These are phyloP conservation scores for Eimeria brunetti DNA, from an alignment of 169 alveolate species.

Conservation along the genomic window DNA sequence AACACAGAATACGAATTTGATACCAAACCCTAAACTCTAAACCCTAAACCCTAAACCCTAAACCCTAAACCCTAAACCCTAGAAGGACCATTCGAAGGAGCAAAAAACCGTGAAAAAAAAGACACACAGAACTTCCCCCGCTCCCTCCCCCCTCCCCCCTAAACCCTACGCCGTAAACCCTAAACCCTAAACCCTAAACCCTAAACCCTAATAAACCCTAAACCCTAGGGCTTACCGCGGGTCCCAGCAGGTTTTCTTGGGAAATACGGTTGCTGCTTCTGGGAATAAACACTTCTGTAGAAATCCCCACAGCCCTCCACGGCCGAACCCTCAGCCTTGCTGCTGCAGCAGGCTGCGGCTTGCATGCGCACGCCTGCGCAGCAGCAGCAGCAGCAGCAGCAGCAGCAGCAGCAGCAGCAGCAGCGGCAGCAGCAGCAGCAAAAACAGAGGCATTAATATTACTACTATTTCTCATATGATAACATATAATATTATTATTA, in stretches of 20 bases:
- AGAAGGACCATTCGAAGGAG: not conserved
- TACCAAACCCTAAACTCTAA: not conserved
- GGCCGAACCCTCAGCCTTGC: not conserved
- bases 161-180: not conserved
- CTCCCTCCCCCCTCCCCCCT: not conserved
- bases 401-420: too few relatives aligned
- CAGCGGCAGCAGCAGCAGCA: too few relatives aligned
- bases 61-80: not conserved
- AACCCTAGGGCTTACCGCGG: too few relatives aligned
- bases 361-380: too few relatives aligned
- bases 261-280: too few relatives aligned
- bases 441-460: too few relatives aligned
- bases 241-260: too few relatives aligned
- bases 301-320: too few relatives aligned
- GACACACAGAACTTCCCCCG: not conserved
- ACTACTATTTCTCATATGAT: too few relatives aligned
- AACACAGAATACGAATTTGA: not conserved
- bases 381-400: not conserved
- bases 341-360: not conserved
- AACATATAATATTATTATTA: too few relatives aligned
- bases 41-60: slow-evolving; percentile 2
- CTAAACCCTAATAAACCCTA: not conserved
- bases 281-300: too few relatives aligned
- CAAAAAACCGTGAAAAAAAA: not conserved
- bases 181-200: not conserved